Conservation (phyloP, 192 early-diverging fungal genomes). For the Phlyctochytrium planicorne region DNA sequence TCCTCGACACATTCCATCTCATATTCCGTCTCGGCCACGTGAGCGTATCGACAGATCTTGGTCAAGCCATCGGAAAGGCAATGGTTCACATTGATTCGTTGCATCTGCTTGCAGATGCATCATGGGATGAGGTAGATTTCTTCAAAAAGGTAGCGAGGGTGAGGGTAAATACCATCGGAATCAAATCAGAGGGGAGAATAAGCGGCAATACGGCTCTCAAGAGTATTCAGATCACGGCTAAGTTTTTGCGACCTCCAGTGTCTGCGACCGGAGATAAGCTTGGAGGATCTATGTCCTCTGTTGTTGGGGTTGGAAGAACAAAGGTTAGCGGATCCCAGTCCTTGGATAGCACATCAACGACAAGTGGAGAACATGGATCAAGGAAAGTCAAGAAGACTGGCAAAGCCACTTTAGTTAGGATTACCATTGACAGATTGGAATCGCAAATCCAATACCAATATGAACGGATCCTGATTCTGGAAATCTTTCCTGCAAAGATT, state of each 20-base stretch:
- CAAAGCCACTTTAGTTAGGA: constrained; percentile 10
- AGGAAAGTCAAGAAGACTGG: constrained; percentile 13
- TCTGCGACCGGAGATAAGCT: neutral
- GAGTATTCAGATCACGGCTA: constrained; percentile 13
- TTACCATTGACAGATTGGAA: constrained; percentile 50
- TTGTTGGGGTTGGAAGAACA: neutral
- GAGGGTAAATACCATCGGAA: constrained; percentile 33
- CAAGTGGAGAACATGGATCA: no score
- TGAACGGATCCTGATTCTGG: constrained; percentile 67
- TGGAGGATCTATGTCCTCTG: neutral
- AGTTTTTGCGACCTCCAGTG: constrained; percentile 14
- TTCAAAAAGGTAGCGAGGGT: neutral
- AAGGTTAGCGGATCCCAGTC: no score
- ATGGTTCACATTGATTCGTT: neutral
- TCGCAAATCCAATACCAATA: constrained; percentile 73
- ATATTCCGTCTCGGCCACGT: constrained; percentile 41
- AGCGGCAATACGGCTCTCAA: constrained; percentile 38
- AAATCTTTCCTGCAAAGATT: constrained; percentile 52
- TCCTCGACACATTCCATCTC: constrained; percentile 30
- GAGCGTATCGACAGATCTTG: constrained; percentile 42
- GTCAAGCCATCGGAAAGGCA: constrained; percentile 32
- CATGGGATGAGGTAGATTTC: neutral
- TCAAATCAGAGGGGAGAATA: constrained; percentile 62
- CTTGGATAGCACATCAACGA: no score
- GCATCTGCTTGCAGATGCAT: neutral